A percentile compares a stretch with the other conserved stretches of the same genome.
Conservation (phyloP, 441 rosid genomes). For the Jatropha podagrica region DNA sequence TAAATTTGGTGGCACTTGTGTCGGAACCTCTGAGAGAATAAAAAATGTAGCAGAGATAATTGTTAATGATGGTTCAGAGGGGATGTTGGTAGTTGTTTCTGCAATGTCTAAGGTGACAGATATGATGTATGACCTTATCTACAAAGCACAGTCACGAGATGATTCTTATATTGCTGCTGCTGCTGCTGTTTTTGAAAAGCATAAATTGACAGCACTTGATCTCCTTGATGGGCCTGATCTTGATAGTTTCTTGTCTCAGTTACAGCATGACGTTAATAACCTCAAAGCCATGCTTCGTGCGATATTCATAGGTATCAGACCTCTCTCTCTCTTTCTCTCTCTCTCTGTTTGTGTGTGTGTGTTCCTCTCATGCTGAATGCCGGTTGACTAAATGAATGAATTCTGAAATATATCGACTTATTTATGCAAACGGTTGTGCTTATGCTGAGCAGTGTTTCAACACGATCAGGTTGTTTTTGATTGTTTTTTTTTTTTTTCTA, state of each 20-base stretch:
- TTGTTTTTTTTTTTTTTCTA: not conserved
- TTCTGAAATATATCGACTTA: not conserved
- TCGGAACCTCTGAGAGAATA: conserved; percentile 81
- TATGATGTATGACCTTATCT: conserved; percentile 66
- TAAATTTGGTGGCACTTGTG: conserved; percentile 97
- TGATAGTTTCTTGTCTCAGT: conserved; percentile 54
- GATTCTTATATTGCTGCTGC: conserved; percentile 70
- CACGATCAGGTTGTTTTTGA: not conserved
- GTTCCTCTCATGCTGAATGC: not conserved
- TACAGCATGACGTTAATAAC: conserved; percentile 73
- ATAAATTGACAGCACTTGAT: conserved; percentile 64
- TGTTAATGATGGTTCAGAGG: conserved; percentile 54
- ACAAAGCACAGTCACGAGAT: conserved; percentile 71
- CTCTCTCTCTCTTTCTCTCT: not conserved
- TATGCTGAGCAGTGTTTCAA: not conserved
- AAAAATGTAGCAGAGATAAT: conserved; percentile 78
- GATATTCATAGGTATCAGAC: conserved; percentile 71
- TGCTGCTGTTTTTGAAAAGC: conserved; percentile 72
- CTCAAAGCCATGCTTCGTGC: conserved; percentile 97
- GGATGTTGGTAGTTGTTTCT: conserved; percentile 88
- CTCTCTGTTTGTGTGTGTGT: too few species aligned
- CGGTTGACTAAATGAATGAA: not conserved
- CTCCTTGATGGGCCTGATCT: conserved; percentile 76
- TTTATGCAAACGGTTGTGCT: conserved; percentile 9
- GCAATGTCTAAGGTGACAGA: conserved; percentile 98